Evolutionary conservation across 345 rosid species (phyloP).

Genomic region (Psidium guajava): DNA sequence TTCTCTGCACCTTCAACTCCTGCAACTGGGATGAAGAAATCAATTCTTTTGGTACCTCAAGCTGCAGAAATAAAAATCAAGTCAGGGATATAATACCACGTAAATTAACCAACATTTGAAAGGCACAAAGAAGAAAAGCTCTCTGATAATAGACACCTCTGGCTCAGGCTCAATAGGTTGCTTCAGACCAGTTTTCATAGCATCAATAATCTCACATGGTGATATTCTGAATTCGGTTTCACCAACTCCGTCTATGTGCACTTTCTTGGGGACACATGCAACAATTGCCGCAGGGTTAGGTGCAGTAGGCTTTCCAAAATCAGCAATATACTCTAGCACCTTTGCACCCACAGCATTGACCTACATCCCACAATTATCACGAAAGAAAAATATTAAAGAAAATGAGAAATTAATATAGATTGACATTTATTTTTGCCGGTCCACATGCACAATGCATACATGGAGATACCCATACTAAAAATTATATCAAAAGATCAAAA

Average conservation of each 20-base stretch:
- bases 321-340: conserved; percentile 82
- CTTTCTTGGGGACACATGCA: conserved; percentile 90
- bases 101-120: not conserved
- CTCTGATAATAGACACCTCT: conserved; percentile 43
- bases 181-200: conserved; percentile 62
- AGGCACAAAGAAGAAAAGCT: not conserved
- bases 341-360: conserved; percentile 88
- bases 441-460: not conserved
- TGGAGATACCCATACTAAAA: no score
- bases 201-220: conserved; percentile 54
- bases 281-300: conserved; percentile 97
- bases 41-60: conserved; percentile 94
- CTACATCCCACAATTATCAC: conserved; percentile 20
- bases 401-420: not conserved
- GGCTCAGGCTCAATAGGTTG: conserved; percentile 97
- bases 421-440: not conserved
- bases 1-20: conserved; percentile 49
- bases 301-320: conserved; percentile 86
- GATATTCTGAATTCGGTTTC: conserved; percentile 85
- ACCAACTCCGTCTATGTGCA: conserved; percentile 70
- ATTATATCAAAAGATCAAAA: not conserved
- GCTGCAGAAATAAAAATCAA: conserved; percentile 39
- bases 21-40: conserved; percentile 56
- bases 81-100: not conserved
- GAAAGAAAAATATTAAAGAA: not conserved